Conservation (phyloP, 2,329 filamentous ascomycete genomes). For the Trichocomaceae sp. region DNA sequence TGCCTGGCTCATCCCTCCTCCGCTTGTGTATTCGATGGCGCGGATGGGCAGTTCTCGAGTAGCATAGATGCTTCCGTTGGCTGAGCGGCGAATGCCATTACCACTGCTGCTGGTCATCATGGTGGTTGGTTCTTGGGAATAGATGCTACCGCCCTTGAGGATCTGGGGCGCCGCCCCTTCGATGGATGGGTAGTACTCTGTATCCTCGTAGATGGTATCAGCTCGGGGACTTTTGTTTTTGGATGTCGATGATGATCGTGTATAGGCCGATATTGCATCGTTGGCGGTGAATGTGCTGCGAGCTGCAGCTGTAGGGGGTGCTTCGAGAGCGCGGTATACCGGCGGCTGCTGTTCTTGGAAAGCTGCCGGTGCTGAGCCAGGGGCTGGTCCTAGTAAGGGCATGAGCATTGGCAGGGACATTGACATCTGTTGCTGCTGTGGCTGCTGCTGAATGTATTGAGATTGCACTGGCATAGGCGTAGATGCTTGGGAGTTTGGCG, state of each 20-base stretch:
- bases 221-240: slow-evolving; percentile 37
- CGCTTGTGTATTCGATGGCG: slow-evolving; percentile 33
- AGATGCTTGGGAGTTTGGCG: slow-evolving; percentile 20
- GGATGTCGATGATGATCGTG: slow-evolving; percentile 29
- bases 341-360: slow-evolving; percentile 20
- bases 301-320: slow-evolving; percentile 17
- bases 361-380: neutral
- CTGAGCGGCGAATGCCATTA: slow-evolving; percentile 26
- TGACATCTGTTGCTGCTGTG: slow-evolving; percentile 3
- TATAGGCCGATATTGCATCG: slow-evolving; percentile 24
- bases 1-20: neutral
- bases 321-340: slow-evolving; percentile 28
- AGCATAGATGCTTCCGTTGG: slow-evolving; percentile 33
- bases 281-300: slow-evolving; percentile 25
- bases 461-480: slow-evolving; percentile 15
- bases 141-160: slow-evolving; percentile 16
- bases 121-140: slow-evolving; percentile 20
- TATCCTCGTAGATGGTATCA: slow-evolving; percentile 36
- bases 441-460: slow-evolving; percentile 9
- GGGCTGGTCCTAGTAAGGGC: slow-evolving; percentile 10
- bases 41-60: slow-evolving; percentile 31
- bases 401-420: slow-evolving; percentile 10
- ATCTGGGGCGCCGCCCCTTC: neutral
- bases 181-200: slow-evolving; percentile 24
- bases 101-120: neutral